Evolutionary conservation across 345 rosid species (phyloP), one percentile per base, ranked within the genome.

Genomic region (Citrus reticulata): DNA sequence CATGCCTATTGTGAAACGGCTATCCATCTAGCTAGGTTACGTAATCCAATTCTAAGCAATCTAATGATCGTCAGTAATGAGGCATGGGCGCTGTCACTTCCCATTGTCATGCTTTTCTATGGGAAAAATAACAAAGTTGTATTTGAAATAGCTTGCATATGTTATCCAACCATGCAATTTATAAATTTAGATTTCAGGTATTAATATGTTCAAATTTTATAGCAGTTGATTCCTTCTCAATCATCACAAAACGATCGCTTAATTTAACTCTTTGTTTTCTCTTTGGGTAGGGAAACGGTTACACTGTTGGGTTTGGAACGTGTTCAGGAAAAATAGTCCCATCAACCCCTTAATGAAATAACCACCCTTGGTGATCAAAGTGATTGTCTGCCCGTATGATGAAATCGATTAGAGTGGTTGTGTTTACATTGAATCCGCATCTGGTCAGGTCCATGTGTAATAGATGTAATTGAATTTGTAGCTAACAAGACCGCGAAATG

Each of bases 321-420:
- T 96, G 99, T 88, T 75, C 91, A 1, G 98, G 99, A 67, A 96
- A 88, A 79, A 82, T 96, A 66, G 83, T 88, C 79, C 94, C 98
- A 35, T 82, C 93, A 73, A 82, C 65, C 25, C 83, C 81, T 32
- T 86, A 80, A 84, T 68, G 68, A 27, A 6, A n/a, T 19, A 30
- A 8, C 51, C 10, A 2, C 25, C 49, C 10, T 6, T 30, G 60
- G 60, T 22, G 9, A 46, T 73, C 46, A 1, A 30, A 66, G 69
- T 30, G 64, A 67, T 66, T 22, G 17, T 22, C n/a, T 20, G 40
- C 20, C 11, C 64, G 2, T 32, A 25, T 35, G 40, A 68, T 60
- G 73, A 54, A 7, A 14, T 51, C 14, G 5, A 76, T 73, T 37
- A 4, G 61, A 46, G 78, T 19, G 7, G 17, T 61, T 62, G 8